Conservation (phyloP, 768 basidiomycete genomes). For the Mycena epipterygia region DNA sequence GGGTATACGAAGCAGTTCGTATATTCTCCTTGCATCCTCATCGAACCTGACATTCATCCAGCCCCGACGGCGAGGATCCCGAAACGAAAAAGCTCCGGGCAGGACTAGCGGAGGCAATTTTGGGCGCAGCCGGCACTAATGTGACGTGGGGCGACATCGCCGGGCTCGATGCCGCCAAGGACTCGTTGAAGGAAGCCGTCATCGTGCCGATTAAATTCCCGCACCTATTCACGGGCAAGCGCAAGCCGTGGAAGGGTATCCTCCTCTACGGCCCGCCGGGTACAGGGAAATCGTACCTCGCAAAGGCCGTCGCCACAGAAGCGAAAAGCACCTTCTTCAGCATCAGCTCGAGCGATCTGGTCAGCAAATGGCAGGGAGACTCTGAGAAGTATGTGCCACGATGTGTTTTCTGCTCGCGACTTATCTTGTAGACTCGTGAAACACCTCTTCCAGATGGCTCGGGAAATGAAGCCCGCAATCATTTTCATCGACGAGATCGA, state of each 20-base stretch:
- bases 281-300: slow-evolving; percentile 85
- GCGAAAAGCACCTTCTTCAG: slow-evolving; percentile 91
- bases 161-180: slow-evolving; percentile 83
- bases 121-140: slow-evolving; percentile 81
- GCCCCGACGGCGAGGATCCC: slow-evolving; percentile 70
- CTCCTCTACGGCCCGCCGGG: slow-evolving; percentile 87
- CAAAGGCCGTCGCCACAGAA: slow-evolving; percentile 89
- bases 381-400: slow-evolving; percentile 73
- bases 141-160: slow-evolving; percentile 90
- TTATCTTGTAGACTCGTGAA: slow-evolving; percentile 71
- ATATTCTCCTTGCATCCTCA: background rate
- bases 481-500: slow-evolving; percentile 92
- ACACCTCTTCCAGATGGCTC: slow-evolving; percentile 86
- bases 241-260: slow-evolving; percentile 87
- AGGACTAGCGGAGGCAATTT: slow-evolving; percentile 73
- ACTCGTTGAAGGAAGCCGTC: slow-evolving; percentile 85
- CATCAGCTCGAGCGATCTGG: slow-evolving; percentile 82
- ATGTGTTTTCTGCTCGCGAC: background rate
- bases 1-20: background rate
- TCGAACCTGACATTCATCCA: slow-evolving; percentile 32
- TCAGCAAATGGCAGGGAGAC: slow-evolving; percentile 92
- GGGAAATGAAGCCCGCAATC: slow-evolving; percentile 85
- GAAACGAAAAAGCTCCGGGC: slow-evolving; percentile 85
- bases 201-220: slow-evolving; percentile 90
- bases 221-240: slow-evolving; percentile 87